Conservation (phyloP, 2,329 filamentous ascomycete genomes). For the Sclerotinia nivalis region DNA sequence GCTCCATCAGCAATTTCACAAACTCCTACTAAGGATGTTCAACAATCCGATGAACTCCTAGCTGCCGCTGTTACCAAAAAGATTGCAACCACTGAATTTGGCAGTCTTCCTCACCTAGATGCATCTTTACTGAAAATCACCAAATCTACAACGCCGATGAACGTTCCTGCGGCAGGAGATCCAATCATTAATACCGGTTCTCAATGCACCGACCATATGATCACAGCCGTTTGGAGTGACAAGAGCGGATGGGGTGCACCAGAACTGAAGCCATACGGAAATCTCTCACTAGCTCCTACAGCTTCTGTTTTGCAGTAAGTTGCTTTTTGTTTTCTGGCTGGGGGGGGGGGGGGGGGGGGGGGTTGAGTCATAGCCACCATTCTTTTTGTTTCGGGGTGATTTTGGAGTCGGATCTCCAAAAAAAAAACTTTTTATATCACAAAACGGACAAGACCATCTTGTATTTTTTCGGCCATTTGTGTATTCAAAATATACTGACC, state of each 20-base stretch:
- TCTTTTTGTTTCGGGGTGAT: background rate
- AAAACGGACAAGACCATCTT: background rate
- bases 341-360: background rate
- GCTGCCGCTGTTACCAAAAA: constrained; percentile 55
- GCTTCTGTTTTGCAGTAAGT: constrained; percentile 69
- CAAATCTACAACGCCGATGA: constrained; percentile 51
- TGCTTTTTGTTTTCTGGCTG: background rate
- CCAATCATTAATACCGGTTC: constrained; percentile 39
- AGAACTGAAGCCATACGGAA: constrained; percentile 75
- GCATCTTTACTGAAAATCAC: constrained; percentile 62
- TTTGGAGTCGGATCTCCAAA: background rate
- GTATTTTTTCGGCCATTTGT: background rate
- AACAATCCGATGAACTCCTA: constrained; percentile 54
- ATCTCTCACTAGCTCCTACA: constrained; percentile 75
- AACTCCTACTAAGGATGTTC: constrained; percentile 43
- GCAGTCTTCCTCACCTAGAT: constrained; percentile 49
- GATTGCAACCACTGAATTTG: constrained; percentile 51
- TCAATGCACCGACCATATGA: constrained; percentile 78
- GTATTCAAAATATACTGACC: background rate
- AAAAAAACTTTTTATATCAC: background rate
- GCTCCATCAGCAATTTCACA: constrained; percentile 47
- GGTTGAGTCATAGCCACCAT: constrained; percentile 6
- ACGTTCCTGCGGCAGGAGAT: constrained; percentile 53
- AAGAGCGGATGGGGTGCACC: constrained; percentile 71
- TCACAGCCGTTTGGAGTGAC: constrained; percentile 68